Conservation (phyloP, 768 basidiomycete species). For the Hydnomerulius pinastri region DNA sequence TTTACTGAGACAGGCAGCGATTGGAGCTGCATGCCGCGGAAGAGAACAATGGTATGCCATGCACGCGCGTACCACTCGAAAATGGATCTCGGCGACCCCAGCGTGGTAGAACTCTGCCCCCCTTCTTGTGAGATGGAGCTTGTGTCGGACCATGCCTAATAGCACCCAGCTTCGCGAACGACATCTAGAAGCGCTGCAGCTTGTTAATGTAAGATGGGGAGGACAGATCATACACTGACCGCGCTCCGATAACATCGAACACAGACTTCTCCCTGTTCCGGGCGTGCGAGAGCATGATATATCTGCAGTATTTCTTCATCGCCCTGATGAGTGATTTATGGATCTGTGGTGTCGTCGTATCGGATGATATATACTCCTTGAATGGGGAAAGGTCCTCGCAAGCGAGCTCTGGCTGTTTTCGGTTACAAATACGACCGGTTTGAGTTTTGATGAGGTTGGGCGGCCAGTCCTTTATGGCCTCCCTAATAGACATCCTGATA, state of each 20-base stretch:
- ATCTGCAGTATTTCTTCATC: slow-evolving; percentile 3
- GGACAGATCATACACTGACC: background rate
- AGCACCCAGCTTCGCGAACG: slow-evolving; percentile 1
- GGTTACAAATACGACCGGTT: slow-evolving; percentile 12
- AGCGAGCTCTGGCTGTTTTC: slow-evolving; percentile 3
- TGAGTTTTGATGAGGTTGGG: slow-evolving; percentile 5
- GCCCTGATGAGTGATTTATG: background rate
- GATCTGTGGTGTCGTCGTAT: background rate
- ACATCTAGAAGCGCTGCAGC: slow-evolving; percentile 7
- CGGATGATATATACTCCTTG: slow-evolving; percentile 5
- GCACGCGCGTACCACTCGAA: slow-evolving; percentile 14
- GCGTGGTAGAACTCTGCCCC: background rate
- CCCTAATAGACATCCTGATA: background rate
- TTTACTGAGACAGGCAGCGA: background rate
- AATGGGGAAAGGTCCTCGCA: slow-evolving; percentile 8
- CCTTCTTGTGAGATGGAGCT: slow-evolving; percentile 13
- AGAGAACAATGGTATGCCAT: slow-evolving; percentile 9
- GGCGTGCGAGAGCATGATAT: slow-evolving; percentile 5
- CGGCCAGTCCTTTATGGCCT: slow-evolving; percentile 1
- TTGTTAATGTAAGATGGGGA: slow-evolving; percentile 7
- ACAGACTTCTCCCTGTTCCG: background rate
- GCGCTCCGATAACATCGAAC: background rate
- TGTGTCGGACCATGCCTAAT: slow-evolving; percentile 19
- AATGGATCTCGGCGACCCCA: slow-evolving; percentile 18
- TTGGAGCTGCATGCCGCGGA: slow-evolving; percentile 3